Evolutionary conservation across 177 flowering plant genomes (phyloP), one percentile per base, ranked within the genome.

Genomic region (Vitis hybrid): DNA sequence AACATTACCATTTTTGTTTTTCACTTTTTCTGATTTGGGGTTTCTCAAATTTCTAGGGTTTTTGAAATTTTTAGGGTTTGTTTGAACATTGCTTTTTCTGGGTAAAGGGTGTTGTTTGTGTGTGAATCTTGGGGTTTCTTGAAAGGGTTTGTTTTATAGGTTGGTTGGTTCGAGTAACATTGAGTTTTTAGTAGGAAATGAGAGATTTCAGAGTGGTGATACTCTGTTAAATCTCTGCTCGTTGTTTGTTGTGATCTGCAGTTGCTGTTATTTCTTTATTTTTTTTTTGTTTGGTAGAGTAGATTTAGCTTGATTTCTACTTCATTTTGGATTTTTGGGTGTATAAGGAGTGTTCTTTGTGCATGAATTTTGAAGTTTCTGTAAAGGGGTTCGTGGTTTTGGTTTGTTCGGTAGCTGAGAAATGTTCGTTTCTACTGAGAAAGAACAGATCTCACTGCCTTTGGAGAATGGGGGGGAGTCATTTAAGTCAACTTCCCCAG

Each of bases 351-450:
- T 15, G 14, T 26, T 34, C 14, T 57, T 55, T 55, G 50, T 22
- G 12, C 49, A 26, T 45, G 49, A 16, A 22, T 50, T 57, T 39
- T 1, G 18, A 61, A 31, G 58, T 50, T 49, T 53, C 53, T 31
- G 65, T 29, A 59, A 51, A 66, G 54, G 63, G 74, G 73, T 55
- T 48, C 2, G 13, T 54, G 19, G 0, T 16, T 11, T 67, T 66
- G 1, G 15, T 11, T 22, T 39, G 45, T 59, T 62, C 13, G 50
- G 50, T 76, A 59, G 57, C 45, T 71, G 56, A 69, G 68, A 69
- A 60, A 86, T 86, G 86, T 57, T 80, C 50, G 61, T 78, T 67
- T 77, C 82, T 10, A 22, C 56, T 54, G 82, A 75, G 60, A 67
- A 66, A 68, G 87, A 79, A 49, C 73, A 80, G 80, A 78, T 76